A percentile compares a stretch with the other conserved stretches of the same genome.
Evolutionary conservation across 1,284 basidiomycete species (phyloP).

Genomic region (Heterobasidion annosum): DNA sequence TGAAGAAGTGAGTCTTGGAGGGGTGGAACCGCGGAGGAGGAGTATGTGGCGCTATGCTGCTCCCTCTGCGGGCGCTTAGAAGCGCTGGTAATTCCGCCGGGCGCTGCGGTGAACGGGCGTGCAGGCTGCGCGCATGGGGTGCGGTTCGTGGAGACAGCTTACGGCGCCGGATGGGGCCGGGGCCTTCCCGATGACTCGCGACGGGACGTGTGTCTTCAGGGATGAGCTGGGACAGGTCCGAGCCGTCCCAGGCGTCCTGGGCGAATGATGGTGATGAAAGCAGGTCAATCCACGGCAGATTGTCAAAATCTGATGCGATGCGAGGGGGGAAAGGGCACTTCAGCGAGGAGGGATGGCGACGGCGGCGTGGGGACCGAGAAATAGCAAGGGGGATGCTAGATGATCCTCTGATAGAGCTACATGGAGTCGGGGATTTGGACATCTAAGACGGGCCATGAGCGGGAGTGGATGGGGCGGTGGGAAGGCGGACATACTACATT

Average conservation of each 20-base stretch:
- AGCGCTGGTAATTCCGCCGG: constrained; percentile 8
- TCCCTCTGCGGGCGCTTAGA: neutral
- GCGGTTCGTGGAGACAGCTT: constrained; percentile 40
- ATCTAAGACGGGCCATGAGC: constrained; percentile 17
- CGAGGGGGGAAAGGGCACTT: constrained; percentile 22
- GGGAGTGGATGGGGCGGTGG: neutral
- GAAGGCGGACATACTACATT: constrained; percentile 8
- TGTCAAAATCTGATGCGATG: constrained; percentile 37
- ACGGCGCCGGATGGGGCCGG: constrained; percentile 48
- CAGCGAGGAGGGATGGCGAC: constrained; percentile 23
- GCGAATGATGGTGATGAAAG: constrained; percentile 33
- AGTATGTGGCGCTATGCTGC: neutral
- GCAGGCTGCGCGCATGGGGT: constrained; percentile 25
- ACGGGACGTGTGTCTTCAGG: constrained; percentile 11
- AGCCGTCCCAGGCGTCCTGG: constrained; percentile 36
- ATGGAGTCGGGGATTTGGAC: constrained; percentile 28
- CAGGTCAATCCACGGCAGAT: constrained; percentile 51
- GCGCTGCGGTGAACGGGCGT: constrained; percentile 11
- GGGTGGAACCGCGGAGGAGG: constrained; percentile 19
- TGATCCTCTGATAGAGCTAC: constrained; percentile 22
- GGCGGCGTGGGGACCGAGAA: constrained; percentile 23
- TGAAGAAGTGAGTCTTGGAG: constrained; percentile 41
- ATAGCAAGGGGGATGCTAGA: constrained; percentile 12
- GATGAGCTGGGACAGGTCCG: constrained; percentile 47
- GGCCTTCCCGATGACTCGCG: constrained; percentile 11